phyloP scores from a whole-genome alignment of 108 stramenopile genomes.

The Nitzschia sp. region DNA sequence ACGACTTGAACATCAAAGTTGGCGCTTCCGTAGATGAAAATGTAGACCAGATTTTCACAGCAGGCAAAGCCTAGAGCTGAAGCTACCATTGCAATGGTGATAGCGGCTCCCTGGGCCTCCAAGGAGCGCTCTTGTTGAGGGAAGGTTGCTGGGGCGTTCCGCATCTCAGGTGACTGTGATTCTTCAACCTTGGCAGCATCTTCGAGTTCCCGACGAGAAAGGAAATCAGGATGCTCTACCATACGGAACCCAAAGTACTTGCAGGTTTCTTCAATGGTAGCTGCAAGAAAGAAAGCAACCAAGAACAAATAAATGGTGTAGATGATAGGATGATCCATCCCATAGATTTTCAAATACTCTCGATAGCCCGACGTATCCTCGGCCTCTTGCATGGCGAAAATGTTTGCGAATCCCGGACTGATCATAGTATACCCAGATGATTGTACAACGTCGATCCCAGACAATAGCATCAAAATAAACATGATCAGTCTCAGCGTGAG shows the following conservation, averaged over 20 bases:
- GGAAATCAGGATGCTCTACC: slow-evolving; percentile 86
- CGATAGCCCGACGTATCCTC: slow-evolving; percentile 13
- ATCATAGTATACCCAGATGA: slow-evolving; percentile 44
- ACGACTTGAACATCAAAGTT: slow-evolving; percentile 50
- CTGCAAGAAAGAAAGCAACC: slow-evolving; percentile 60
- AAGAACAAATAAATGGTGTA: slow-evolving; percentile 61
- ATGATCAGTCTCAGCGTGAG: slow-evolving; percentile 43
- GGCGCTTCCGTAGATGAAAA: slow-evolving; percentile 72
- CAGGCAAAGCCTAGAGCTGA: slow-evolving; percentile 81
- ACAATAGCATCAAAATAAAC: slow-evolving; percentile 37
- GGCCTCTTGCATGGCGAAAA: slow-evolving; percentile 9
- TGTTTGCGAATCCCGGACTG: neutral
- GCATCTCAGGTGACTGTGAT: slow-evolving; percentile 22
- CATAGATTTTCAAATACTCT: slow-evolving; percentile 44
- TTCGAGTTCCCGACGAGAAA: slow-evolving; percentile 48
- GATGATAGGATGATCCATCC: slow-evolving; percentile 57
- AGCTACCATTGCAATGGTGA: slow-evolving; percentile 83
- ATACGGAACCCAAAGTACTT: slow-evolving; percentile 86
- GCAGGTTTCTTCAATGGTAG: slow-evolving; percentile 73
- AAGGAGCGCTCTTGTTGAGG: slow-evolving; percentile 27
- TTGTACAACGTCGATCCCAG: slow-evolving; percentile 53
- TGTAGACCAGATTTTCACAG: slow-evolving; percentile 84
- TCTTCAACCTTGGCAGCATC: slow-evolving; percentile 46
- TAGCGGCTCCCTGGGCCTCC: slow-evolving; percentile 46
- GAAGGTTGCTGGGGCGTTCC: slow-evolving; percentile 10